Evolutionary conservation across 2,329 filamentous ascomycete genomes (phyloP), one percentile per base, ranked within the genome.

Genomic region (Trichoderma sp.): DNA sequence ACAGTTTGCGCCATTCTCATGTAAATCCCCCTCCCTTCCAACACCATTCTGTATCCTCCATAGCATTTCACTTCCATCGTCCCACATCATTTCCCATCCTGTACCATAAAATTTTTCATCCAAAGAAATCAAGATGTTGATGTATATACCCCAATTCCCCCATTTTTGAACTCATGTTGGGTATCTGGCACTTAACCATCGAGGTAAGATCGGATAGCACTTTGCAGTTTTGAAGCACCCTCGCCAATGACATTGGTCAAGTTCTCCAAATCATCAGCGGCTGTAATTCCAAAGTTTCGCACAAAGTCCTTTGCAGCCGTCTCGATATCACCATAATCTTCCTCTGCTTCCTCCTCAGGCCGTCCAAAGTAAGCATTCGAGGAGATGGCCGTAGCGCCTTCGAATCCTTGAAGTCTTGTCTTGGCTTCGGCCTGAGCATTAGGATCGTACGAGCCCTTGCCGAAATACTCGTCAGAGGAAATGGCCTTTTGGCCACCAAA

Each of bases 291-390:
- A 78, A 98, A 97, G 78, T 92, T 94, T 77, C 96, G 89, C 37
- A 98, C 90, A 81, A 98, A 97, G 80, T 99, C 96, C 83, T 96
- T 97, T 70, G 96, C 96, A 0, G 94, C 94, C n/a, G 84, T 87
- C 82, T 99, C 96, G 70, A 99, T 83, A 76, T 97, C 94, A 58
- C 94, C 94, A 73, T 97, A 97, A 55, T 93, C 93, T 72, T 94
- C 92, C 68, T 84, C 84, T 37, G 87, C 82, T 74, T 96, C 92
- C 29, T 94, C 92, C 77, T 99, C 96, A 2, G 93, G 91, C 63
- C 95, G 91, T 71, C 96, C 96, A 80, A 99, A 99, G 86, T 98
- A 99, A 68, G 93, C 93, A 80, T 98, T 99, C 70, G 93, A 97
- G 7, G 94, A 97, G 80, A 99, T 99, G 73, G 94, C 84, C 1